Evolutionary conservation across 1,284 basidiomycete species (phyloP), one percentile per base, ranked within the genome.

Genomic region (Coriolopsis trogii): DNA sequence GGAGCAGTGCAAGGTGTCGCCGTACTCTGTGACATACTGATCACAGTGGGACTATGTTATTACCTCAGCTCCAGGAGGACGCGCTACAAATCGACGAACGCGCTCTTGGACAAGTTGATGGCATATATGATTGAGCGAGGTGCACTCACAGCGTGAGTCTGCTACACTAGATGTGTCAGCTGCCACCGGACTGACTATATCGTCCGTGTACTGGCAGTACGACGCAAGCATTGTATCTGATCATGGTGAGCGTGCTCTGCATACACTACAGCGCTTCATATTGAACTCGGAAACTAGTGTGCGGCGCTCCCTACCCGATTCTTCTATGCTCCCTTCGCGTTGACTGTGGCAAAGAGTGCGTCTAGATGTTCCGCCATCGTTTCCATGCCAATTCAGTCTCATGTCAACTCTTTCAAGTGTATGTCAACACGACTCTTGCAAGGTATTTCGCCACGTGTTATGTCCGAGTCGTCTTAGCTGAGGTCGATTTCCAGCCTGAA

Each of bases 41-140:
- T 49, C 40, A 42, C 47, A 4, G 47, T 31, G 4, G 47, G 47
- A 2, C 40, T 49, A 3, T 49, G 47, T 26, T 34, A 26, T 26
- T 28, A 41, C 33, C 30, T 49, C 25, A 18, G 12, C 24, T 23
- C 39, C 13, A 23, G 20, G 18, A 10, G 20, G 28, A 23, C 24
- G 12, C 40, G 47, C 4, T 10, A 9, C 8, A 20, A 23, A 34
- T n/a, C 24, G 7, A 49, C 31, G 10, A 29, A 41, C 18, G 25
- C 31, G 24, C 47, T 49, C 12, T 12, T 49, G 6, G 40, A 49
- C 21, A 16, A 21, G 25, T 33, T 49, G 18, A 49, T 42, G 31
- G 40, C 25, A 7, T 49, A 42, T 25, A 31, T 33, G 3, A 42
- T 49, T 33, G 23, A 49, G 20, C 30, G 47, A 6, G 39, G 39